Conservation (phyloP, 108 stramenopile genomes). For the Skeletonema potamos region DNA sequence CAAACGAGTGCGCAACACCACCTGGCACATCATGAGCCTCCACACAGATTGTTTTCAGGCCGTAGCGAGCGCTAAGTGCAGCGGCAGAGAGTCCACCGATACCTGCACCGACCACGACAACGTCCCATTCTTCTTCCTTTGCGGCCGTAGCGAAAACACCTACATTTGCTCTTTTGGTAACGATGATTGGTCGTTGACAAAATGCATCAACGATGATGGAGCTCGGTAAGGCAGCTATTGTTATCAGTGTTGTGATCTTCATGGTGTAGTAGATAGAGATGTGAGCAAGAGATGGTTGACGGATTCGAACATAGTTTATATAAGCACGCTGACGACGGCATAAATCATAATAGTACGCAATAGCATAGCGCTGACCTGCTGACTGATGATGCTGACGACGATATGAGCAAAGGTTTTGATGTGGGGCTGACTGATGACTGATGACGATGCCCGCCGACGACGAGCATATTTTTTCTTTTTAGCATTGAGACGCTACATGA, state of each 20-base stretch:
- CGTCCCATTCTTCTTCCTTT: conserved; percentile 63
- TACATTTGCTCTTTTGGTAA: background rate
- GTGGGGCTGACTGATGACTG: too few species aligned
- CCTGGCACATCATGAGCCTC: conserved; percentile 88
- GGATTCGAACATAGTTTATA: too few species aligned
- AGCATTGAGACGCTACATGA: too few species aligned
- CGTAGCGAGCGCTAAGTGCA: conserved; percentile 70
- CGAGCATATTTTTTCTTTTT: too few species aligned
- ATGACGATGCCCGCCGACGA: too few species aligned
- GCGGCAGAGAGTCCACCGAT: conserved; percentile 85
- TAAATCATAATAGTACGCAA: too few species aligned
- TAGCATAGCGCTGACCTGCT: too few species aligned
- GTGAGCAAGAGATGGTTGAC: too few species aligned
- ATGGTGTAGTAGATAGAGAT: too few species aligned
- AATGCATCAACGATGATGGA: background rate
- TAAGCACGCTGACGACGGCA: too few species aligned
- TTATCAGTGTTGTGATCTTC: background rate
- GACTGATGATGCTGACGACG: too few species aligned
- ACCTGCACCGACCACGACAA: conserved; percentile 81
- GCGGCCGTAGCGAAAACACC: background rate
- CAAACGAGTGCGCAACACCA: conserved; percentile 83
- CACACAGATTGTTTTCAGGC: conserved; percentile 69
- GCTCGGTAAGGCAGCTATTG: background rate
- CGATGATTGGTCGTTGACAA: background rate
- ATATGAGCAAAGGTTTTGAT: too few species aligned